Evolutionary conservation across 2,329 filamentous ascomycete species (phyloP), one percentile per base, ranked within the genome.

Genomic region (Colletotrichum sp.): DNA sequence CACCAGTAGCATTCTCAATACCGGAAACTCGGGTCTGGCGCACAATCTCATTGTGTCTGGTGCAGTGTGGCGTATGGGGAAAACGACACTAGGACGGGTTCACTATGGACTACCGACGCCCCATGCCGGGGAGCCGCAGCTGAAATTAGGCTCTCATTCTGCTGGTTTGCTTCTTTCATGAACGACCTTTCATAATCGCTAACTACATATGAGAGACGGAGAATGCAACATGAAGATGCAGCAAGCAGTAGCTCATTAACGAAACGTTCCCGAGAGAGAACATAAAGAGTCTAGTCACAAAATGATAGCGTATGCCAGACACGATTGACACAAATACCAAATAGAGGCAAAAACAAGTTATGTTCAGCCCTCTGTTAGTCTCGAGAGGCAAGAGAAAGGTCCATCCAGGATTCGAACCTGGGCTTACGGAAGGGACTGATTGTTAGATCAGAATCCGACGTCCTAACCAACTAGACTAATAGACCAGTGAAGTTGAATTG

Each of bases 401-500:
- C 71, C 66, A 58, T 73, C 71, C 66, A 73, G 71, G 58, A 73
- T 70, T 65, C 66, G 58, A 70, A 73, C 58, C 66, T 70, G 58
- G 71, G 58, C 66, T 32, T 70, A 73, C 71, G 58, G 71, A 70
- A 73, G 43, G 32, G 38, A 48, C 60, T 65, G 56, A 58, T 10
- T 8, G 1, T 15, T 1, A 21, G 36, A 58, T 73, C 66, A 73
- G 71, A 73, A 65, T 70, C 66, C 71, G 66, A 70, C 66, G 71
- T 73, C 66, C 71, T 70, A 70, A 73, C 58, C 71, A 73, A 70
- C 71, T 73, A 73, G 71, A 73, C 43, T 65, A 70, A 73, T 70
- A 73, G 66, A 70, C 66, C 66, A 13, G 2, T n/a, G 5, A 1
- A 38, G 8, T 32, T n/a, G 18, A 13, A 13, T 61, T 34, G 2